Evolutionary conservation across 2,329 filamentous ascomycete genomes (phyloP).

Genomic region (Xylariaceae sp.): DNA sequence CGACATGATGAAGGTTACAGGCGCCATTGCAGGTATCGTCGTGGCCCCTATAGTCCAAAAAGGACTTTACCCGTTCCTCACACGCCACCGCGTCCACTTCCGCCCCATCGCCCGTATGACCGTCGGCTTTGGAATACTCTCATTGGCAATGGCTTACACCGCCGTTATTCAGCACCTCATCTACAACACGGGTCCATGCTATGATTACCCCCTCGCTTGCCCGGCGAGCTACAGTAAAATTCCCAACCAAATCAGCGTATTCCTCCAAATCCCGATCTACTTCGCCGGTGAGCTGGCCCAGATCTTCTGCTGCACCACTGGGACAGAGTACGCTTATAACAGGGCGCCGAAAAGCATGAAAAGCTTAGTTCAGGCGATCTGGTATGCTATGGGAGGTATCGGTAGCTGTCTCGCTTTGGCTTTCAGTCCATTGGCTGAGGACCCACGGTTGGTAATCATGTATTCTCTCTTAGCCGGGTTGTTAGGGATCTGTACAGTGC

Average conservation of each 20-base stretch:
- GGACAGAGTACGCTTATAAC: constrained; percentile 47
- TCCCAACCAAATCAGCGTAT: constrained; percentile 47
- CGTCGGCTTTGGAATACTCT: constrained; percentile 48
- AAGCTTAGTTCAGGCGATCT: constrained; percentile 37
- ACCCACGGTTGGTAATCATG: constrained; percentile 17
- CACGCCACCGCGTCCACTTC: constrained; percentile 46
- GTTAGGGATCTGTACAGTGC: constrained; percentile 4
- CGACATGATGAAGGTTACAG: constrained; percentile 39
- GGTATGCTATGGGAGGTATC: constrained; percentile 8
- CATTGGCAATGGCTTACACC: constrained; percentile 52
- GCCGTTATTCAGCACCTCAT: constrained; percentile 53
- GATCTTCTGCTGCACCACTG: constrained; percentile 46
- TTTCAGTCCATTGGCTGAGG: constrained; percentile 9
- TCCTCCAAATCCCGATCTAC: constrained; percentile 47
- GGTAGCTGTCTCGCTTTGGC: constrained; percentile 11
- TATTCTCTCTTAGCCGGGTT: constrained; percentile 13
- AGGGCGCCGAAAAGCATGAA: constrained; percentile 46
- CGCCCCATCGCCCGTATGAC: constrained; percentile 47
- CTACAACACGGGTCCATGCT: constrained; percentile 50
- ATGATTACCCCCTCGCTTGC: constrained; percentile 41
- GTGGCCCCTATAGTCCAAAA: constrained; percentile 49
- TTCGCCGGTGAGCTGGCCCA: constrained; percentile 44
- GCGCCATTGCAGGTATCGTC: constrained; percentile 52
- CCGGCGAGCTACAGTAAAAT: constrained; percentile 29
- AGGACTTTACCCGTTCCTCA: constrained; percentile 49